Base-by-base conservation (phyloP, 2,329 filamentous ascomycete genomes). In the Beauveria varroae region DNA sequence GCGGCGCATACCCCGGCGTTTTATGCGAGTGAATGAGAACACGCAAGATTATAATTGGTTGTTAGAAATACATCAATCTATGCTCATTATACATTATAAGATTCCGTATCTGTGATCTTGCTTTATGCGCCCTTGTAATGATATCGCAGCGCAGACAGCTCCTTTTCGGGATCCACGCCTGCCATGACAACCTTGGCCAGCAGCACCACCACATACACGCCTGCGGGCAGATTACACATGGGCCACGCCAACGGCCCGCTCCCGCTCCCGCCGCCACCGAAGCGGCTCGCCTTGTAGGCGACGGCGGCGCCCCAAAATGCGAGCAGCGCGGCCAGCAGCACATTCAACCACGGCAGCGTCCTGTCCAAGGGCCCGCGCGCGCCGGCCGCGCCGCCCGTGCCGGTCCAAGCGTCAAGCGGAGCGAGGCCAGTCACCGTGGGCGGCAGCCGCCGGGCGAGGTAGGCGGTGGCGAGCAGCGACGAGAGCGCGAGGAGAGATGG, bases 151-250 rank as follows among this genome's bases (percentile, higher is more conserved):
- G 74, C 76, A 54, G 80, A 76, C 67, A 93, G 73, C 68, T 89
- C 88, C 64, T 77, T 75, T 68, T 84, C 86, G 5, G 89, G 82
- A 73, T 92, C 87, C 9, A 92, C 82, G 53, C 85, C 80, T 3
- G 81, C 80, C 81, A 92, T 86, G 68, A 88, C 78, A 57, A 83
- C 74, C 73, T 91, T 86, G 34, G 84, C 84, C 52, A 82, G 72
- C 61, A 91, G 67, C 6, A 86, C 79, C 22, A 89, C 77, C 0
- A 66, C 78, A 67, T 89, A 86, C 1, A 91, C 81, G 2, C 86
- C 71, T 0, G 74, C 77, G 0, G 86, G 84, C 56, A 87, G 65
- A 59, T 76, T 78, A 28, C 76, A 79, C 65, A 78, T 76, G 67
- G 73, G 69, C 68, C 75, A 76, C 16, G 72, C 69, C 63, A 75